Conservation (phyloP, 257 asterid species). For the Capsicum pubescens region DNA sequence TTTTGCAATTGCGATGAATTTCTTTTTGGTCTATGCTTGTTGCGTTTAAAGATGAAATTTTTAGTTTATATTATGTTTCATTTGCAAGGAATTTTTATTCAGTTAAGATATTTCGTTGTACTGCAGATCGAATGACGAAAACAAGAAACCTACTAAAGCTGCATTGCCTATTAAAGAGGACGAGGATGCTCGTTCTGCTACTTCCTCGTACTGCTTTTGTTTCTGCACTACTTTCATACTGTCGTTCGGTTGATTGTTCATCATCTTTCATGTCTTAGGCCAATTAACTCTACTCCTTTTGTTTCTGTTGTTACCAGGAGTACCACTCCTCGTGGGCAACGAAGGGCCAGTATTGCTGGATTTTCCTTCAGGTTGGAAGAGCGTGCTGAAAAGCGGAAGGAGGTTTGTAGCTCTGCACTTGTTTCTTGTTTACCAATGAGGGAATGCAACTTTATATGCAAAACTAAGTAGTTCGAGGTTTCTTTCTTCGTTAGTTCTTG, state of each 20-base stretch:
- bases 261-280: slow-evolving; percentile 24
- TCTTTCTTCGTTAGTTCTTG: slow-evolving; percentile 57
- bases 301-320: slow-evolving; percentile 40
- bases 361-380: slow-evolving; percentile 77
- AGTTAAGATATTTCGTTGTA: slow-evolving; percentile 19
- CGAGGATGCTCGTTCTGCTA: slow-evolving; percentile 73
- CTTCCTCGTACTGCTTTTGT: slow-evolving; percentile 63
- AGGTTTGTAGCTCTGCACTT: slow-evolving; percentile 28
- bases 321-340: slow-evolving; percentile 56
- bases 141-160: slow-evolving; percentile 41
- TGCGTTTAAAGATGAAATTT: not conserved
- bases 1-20: not conserved
- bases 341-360: slow-evolving; percentile 50
- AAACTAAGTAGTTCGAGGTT: not conserved
- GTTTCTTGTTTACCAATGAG: not conserved
- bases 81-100: not conserved
- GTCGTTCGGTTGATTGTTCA: slow-evolving; percentile 21
- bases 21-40: not conserved
- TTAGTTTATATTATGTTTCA: not conserved
- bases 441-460: not conserved
- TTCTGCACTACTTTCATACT: slow-evolving; percentile 1
- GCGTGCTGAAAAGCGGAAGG: slow-evolving; percentile 60
- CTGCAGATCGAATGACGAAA: slow-evolving; percentile 53
- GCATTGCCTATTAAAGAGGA: slow-evolving; percentile 48
- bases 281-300: not conserved